These are phyloP conservation scores for Dendrobium huoshanense DNA, from an alignment of 106 monocot species.

Conservation along the genomic window DNA sequence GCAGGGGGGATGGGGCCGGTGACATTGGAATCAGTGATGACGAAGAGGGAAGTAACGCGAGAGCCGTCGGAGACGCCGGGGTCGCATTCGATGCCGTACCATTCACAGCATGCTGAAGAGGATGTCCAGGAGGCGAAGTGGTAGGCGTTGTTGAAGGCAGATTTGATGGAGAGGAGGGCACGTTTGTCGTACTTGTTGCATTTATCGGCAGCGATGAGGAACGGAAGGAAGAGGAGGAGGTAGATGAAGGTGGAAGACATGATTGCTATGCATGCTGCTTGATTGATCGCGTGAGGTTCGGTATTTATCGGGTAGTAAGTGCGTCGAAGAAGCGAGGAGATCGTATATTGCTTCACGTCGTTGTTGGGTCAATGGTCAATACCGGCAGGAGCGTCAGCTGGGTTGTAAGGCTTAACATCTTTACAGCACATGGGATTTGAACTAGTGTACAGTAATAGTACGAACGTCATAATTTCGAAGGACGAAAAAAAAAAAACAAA, in stretches of 20 bases:
- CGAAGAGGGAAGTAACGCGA: constrained; percentile 28
- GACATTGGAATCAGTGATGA: constrained; percentile 28
- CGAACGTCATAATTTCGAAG: no score
- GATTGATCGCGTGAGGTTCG: no score
- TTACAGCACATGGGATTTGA: no score
- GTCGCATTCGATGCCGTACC: constrained; percentile 44
- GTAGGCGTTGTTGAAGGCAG: constrained; percentile 23
- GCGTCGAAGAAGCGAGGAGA: no score
- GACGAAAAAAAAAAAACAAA: no score
- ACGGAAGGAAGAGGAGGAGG: constrained; percentile 8
- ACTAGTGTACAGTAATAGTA: no score
- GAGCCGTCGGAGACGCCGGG: constrained; percentile 4
- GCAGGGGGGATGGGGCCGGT: constrained; percentile 40
- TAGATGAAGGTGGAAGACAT: background rate
- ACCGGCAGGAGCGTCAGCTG: no score
- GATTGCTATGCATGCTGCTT: background rate
- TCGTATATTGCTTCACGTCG: no score
- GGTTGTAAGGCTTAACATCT: no score
- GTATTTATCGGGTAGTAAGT: no score
- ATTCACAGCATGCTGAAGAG: constrained; percentile 38
- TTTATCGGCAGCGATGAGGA: constrained; percentile 7
- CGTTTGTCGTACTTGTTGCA: constrained; percentile 41
- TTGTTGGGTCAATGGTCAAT: no score
- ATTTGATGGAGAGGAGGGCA: constrained; percentile 37
- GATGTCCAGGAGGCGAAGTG: constrained; percentile 28